Percentiles rank a stretch among this genome's conserved stretches.
phyloP scores from a whole-genome alignment of 305 asterid genomes.

The Solanum hybrid region DNA sequence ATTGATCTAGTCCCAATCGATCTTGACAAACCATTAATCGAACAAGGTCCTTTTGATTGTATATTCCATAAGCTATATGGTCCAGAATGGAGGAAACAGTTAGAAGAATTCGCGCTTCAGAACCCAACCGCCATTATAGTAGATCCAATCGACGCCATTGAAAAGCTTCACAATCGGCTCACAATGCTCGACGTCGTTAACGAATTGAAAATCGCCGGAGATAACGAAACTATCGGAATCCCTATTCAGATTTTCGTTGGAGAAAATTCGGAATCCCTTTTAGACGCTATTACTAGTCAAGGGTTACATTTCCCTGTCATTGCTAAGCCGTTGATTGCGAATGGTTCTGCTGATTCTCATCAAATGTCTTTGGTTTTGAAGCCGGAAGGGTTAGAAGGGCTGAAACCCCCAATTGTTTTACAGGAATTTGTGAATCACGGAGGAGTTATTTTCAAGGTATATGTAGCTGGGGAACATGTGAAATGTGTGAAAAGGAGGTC shows the following conservation, averaged over 20 bases:
- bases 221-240: constrained; percentile 9
- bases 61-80: constrained; percentile 57
- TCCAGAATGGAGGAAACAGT: constrained; percentile 47
- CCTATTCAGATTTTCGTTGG: constrained; percentile 21
- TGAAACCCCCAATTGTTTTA: constrained; percentile 54
- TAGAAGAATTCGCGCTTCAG: constrained; percentile 18
- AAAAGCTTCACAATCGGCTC: constrained; percentile 57
- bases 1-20: constrained; percentile 51
- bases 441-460: constrained; percentile 80
- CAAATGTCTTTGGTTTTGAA: constrained; percentile 60
- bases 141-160: constrained; percentile 48
- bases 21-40: constrained; percentile 39
- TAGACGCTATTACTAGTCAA: not conserved
- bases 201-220: constrained; percentile 10
- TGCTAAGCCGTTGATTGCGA: constrained; percentile 62
- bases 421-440: constrained; percentile 96
- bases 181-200: constrained; percentile 74
- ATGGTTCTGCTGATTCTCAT: constrained; percentile 64
- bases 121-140: constrained; percentile 41
- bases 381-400: constrained; percentile 41
- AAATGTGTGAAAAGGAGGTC: constrained; percentile 73
- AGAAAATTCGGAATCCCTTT: constrained; percentile 9
- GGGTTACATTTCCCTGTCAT: constrained; percentile 57
- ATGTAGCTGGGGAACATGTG: constrained; percentile 65
- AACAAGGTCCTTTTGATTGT: constrained; percentile 66